Evolutionary conservation across 768 basidiomycete species (phyloP).

Genomic region (Russula ochroleuca): DNA sequence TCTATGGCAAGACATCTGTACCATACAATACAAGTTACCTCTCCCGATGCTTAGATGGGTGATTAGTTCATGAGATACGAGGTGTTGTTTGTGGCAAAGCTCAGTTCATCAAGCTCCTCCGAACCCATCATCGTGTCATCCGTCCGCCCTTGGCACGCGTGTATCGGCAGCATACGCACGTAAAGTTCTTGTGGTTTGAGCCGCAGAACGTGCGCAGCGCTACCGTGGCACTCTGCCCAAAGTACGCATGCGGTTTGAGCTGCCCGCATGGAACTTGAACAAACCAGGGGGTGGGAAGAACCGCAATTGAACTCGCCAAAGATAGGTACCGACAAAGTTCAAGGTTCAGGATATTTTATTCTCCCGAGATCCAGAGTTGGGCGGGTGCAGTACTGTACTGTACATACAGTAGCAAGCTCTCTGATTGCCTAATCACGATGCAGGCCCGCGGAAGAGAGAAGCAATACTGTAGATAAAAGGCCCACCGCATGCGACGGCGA

Average conservation of each 20-base stretch:
- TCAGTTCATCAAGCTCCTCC: background rate
- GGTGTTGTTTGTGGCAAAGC: background rate
- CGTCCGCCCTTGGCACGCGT: too few species aligned
- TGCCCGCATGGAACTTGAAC: background rate
- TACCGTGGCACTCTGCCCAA: background rate
- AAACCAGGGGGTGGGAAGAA: background rate
- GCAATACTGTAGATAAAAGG: too few species aligned
- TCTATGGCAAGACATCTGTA: background rate
- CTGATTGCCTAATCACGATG: background rate
- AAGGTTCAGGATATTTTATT: slow-evolving; percentile 3
- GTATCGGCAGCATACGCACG: background rate
- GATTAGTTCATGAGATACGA: background rate
- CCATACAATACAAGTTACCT: background rate
- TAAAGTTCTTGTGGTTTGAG: background rate
- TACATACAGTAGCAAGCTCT: background rate
- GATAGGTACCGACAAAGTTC: background rate
- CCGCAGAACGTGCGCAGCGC: background rate
- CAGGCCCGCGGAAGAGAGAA: background rate
- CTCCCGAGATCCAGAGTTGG: background rate
- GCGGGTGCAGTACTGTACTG: background rate
- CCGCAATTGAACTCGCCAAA: background rate
- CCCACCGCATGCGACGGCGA: too few species aligned
- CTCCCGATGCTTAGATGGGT: background rate
- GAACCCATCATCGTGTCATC: too few species aligned
- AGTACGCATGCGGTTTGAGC: background rate